These are phyloP conservation scores for Hypoxylon sp. DNA, from an alignment of 2,329 filamentous ascomycete species.

Conservation along the genomic window DNA sequence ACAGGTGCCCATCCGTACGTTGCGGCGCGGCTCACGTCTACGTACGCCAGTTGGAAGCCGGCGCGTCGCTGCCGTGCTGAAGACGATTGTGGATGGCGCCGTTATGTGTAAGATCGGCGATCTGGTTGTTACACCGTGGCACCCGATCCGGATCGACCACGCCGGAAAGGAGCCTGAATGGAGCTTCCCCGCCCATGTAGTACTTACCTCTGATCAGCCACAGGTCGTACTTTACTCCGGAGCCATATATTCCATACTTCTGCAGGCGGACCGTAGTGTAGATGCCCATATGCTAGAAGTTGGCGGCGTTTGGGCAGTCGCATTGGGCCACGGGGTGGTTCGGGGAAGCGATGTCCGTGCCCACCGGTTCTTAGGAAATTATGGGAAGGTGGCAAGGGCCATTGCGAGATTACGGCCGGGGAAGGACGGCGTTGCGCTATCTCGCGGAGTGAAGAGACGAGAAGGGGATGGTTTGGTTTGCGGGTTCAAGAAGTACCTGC, in stretches of 20 bases:
- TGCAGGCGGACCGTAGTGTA: conserved; percentile 59
- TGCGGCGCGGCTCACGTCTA: conserved; percentile 62
- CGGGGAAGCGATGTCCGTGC: conserved; percentile 58
- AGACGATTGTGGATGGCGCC: conserved; percentile 58
- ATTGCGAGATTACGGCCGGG: conserved; percentile 54
- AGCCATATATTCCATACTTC: conserved; percentile 67
- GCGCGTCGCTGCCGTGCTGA: conserved; percentile 64
- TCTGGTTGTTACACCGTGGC: conserved; percentile 70
- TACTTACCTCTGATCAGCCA: conserved; percentile 45
- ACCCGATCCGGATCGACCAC: conserved; percentile 61
- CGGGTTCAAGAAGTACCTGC: conserved; percentile 27
- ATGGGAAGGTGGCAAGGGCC: conserved; percentile 57
- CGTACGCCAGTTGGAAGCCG: conserved; percentile 64
- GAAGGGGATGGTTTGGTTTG: conserved; percentile 22
- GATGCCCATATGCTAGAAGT: conserved; percentile 65
- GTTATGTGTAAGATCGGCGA: conserved; percentile 60
- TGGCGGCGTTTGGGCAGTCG: conserved; percentile 65
- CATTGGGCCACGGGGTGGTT: conserved; percentile 68
- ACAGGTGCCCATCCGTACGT: conserved; percentile 56
- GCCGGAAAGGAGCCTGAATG: conserved; percentile 52
- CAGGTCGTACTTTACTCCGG: conserved; percentile 58
- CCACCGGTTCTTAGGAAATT: conserved; percentile 68
- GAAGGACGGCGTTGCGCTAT: conserved; percentile 55
- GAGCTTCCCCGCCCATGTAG: conserved; percentile 60
- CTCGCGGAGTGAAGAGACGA: conserved; percentile 29